phyloP scores from a whole-genome alignment of 805 yeast species.

The Kodamaea laetipori region DNA sequence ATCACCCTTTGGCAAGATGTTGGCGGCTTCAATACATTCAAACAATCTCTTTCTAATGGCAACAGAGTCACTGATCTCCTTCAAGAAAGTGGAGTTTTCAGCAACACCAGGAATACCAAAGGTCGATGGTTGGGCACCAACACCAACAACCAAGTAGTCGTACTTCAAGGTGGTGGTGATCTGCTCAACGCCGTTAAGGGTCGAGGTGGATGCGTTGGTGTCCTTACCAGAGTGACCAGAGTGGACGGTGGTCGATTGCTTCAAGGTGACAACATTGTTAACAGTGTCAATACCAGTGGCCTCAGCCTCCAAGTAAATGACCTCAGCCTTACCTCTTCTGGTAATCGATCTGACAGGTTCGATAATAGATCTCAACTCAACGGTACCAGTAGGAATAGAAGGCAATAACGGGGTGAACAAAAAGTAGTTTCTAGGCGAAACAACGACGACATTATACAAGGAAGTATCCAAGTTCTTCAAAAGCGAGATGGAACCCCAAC shows the following conservation, averaged over 20 bases:
- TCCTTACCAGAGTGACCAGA: conserved; percentile 57
- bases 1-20: conserved; percentile 70
- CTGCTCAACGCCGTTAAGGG: conserved; percentile 43
- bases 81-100: conserved; percentile 84
- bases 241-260: conserved; percentile 58
- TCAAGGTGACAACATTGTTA: conserved; percentile 62
- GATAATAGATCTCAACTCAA: conserved; percentile 85
- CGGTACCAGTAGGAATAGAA: conserved; percentile 91
- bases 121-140: conserved; percentile 93
- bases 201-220: conserved; percentile 44
- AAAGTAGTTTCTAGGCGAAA: conserved; percentile 94
- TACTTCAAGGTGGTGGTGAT: conserved; percentile 54
- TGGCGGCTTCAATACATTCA: conserved; percentile 88
- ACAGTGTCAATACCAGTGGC: conserved; percentile 81
- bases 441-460: conserved; percentile 82
- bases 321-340: conserved; percentile 76
- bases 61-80: conserved; percentile 87
- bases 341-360: conserved; percentile 91
- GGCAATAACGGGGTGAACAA: conserved; percentile 95
- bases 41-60: conserved; percentile 79
- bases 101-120: conserved; percentile 94
- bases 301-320: conserved; percentile 84
- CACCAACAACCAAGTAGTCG: conserved; percentile 88
- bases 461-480: conserved; percentile 84
- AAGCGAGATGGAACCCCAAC: conserved; percentile 92